phyloP scores from a whole-genome alignment of 164 flowering plant species.

The Kalanchoe fedtschenkoi region DNA sequence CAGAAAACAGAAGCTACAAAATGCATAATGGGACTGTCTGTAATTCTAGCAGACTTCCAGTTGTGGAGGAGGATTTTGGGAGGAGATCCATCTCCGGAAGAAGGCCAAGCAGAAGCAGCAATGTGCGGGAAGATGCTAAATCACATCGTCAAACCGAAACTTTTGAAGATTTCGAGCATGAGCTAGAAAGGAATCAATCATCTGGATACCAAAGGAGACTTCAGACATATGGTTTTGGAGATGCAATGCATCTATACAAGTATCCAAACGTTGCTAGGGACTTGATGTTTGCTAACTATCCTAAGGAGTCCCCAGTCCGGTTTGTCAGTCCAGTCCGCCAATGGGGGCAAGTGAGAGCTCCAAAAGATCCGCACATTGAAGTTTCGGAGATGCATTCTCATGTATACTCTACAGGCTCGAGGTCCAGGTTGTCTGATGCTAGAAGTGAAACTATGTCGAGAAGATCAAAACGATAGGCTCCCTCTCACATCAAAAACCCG shows the following conservation, averaged over 20 bases:
- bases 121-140: conserved; percentile 51
- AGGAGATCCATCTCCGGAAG: conserved; percentile 44
- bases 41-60: conserved; percentile 20
- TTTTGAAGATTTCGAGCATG: conserved; percentile 17
- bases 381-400: conserved; percentile 31
- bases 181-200: conserved; percentile 19
- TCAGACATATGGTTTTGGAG: conserved; percentile 26
- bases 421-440: conserved; percentile 30
- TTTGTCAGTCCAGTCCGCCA: conserved; percentile 41
- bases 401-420: conserved; percentile 26
- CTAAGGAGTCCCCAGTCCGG: conserved; percentile 26
- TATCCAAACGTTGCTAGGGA: conserved; percentile 46
- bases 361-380: conserved; percentile 24
- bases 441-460: conserved; percentile 24
- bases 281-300: conserved; percentile 36
- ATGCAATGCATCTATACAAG: conserved; percentile 38
- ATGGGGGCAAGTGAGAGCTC: conserved; percentile 31
- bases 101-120: conserved; percentile 29
- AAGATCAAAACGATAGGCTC: conserved; percentile 17
- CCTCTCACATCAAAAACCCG: not conserved
- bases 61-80: conserved; percentile 34
- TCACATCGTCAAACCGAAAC: no score
- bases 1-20: conserved; percentile 47
- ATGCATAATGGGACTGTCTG: conserved; percentile 28
- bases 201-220: conserved; percentile 26